Percentiles rank a stretch among this genome's conserved stretches.
These are phyloP conservation scores for Russula vinacea DNA, from an alignment of 768 basidiomycete species.

Conservation along the genomic window DNA sequence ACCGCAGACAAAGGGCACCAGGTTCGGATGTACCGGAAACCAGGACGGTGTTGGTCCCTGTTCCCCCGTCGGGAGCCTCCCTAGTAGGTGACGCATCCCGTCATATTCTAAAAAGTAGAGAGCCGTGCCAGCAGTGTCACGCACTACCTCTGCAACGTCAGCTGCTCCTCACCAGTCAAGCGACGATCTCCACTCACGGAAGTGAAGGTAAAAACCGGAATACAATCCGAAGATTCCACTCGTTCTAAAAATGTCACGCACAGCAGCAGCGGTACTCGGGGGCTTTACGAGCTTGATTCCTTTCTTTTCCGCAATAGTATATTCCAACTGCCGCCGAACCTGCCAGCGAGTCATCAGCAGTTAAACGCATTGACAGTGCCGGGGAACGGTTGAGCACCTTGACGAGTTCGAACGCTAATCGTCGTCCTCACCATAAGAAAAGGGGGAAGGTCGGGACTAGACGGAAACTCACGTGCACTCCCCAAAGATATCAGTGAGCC, in stretches of 20 bases:
- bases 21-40: constrained; percentile 73
- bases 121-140: constrained; percentile 86
- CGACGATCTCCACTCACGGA: constrained; percentile 47
- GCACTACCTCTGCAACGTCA: constrained; percentile 48
- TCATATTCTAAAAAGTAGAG: constrained; percentile 95
- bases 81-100: constrained; percentile 81
- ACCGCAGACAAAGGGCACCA: constrained; percentile 90
- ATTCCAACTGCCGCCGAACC: constrained; percentile 91
- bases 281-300: constrained; percentile 69
- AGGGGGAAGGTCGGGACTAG: background rate
- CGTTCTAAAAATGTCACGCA: constrained; percentile 68
- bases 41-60: constrained; percentile 81
- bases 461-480: constrained; percentile 71
- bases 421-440: constrained; percentile 27
- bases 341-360: constrained; percentile 34
- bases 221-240: constrained; percentile 69
- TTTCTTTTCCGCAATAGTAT: constrained; percentile 79
- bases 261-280: constrained; percentile 74
- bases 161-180: constrained; percentile 11
- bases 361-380: background rate
- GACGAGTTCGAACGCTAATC: constrained; percentile 85
- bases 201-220: constrained; percentile 85
- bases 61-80: constrained; percentile 71
- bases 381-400: constrained; percentile 54
- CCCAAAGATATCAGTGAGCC: constrained; percentile 87